Evolutionary conservation across 768 basidiomycete genomes (phyloP).

Genomic region (Auricularia heimuer): DNA sequence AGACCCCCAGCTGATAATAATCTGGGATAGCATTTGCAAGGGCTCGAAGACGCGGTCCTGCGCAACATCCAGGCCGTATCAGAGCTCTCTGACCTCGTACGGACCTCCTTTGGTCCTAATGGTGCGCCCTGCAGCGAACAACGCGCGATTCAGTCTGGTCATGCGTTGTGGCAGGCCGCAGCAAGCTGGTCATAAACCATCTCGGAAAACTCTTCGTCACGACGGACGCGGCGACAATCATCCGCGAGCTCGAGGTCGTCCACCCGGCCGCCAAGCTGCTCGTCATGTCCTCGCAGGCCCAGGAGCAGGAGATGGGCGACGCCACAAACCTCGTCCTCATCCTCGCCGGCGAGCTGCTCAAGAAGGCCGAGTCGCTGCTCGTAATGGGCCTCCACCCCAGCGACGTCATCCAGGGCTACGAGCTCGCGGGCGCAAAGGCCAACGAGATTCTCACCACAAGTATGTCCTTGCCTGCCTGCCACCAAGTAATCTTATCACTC

Average conservation of each 20-base stretch:
- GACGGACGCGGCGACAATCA: conserved; percentile 97
- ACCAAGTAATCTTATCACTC: not conserved
- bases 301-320: conserved; percentile 95
- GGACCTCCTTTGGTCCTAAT: conserved; percentile 94
- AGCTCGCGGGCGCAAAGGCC: conserved; percentile 77
- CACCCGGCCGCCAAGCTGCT: conserved; percentile 98
- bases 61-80: conserved; percentile 94
- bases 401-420: conserved; percentile 91
- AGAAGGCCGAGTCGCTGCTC: conserved; percentile 84
- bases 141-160: too few species aligned
- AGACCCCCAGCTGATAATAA: not conserved
- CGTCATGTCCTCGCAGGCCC: conserved; percentile 97
- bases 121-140: conserved; percentile 38
- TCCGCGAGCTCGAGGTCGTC: conserved; percentile 94
- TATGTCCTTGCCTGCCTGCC: not conserved
- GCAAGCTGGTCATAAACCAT: conserved; percentile 97
- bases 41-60: conserved; percentile 93
- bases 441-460: not conserved
- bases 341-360: conserved; percentile 88
- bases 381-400: conserved; percentile 96
- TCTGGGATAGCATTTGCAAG: conserved; percentile 55
- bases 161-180: conserved; percentile 51
- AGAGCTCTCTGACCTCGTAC: conserved; percentile 87
- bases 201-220: conserved; percentile 93
- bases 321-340: conserved; percentile 94